Conservation (phyloP, 2,329 filamentous ascomycete genomes). For the Scleromitrula shiraiana region DNA sequence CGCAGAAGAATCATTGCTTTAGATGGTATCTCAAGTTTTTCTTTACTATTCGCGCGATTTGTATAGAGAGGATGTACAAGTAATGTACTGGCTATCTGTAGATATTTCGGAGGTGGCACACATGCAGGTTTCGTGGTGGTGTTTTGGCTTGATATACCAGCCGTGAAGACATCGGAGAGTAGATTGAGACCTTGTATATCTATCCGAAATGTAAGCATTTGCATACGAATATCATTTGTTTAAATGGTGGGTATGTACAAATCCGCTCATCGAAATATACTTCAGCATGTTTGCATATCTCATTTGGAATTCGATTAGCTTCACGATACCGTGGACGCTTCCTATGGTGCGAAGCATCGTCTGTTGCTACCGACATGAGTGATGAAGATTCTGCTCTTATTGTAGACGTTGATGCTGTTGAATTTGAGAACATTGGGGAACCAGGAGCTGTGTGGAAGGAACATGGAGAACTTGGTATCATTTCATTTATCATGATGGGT, state of each 20-base stretch:
- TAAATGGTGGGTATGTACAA: constrained; percentile 5
- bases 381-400: neutral
- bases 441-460: constrained; percentile 1
- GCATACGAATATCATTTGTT: neutral
- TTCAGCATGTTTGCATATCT: constrained; percentile 3
- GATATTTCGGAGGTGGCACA: constrained; percentile 62
- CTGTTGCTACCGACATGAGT: constrained; percentile 2
- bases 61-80: constrained; percentile 74
- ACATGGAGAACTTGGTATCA: constrained; percentile 2
- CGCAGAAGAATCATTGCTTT: constrained; percentile 64
- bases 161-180: constrained; percentile 53
- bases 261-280: constrained; percentile 7
- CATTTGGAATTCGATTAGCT: neutral
- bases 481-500: too few relatives aligned
- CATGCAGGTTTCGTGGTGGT: constrained; percentile 40
- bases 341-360: neutral
- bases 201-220: constrained; percentile 23
- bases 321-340: neutral
- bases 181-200: constrained; percentile 54
- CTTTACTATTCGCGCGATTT: constrained; percentile 55
- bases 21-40: constrained; percentile 53
- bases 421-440: neutral
- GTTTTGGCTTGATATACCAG: constrained; percentile 36
- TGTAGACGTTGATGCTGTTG: neutral
- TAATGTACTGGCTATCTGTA: constrained; percentile 74